Percentiles rank a stretch among this genome's conserved stretches.
phyloP scores from a whole-genome alignment of 495 filamentous ascomycete species.

The Daldinia caldariorum region DNA sequence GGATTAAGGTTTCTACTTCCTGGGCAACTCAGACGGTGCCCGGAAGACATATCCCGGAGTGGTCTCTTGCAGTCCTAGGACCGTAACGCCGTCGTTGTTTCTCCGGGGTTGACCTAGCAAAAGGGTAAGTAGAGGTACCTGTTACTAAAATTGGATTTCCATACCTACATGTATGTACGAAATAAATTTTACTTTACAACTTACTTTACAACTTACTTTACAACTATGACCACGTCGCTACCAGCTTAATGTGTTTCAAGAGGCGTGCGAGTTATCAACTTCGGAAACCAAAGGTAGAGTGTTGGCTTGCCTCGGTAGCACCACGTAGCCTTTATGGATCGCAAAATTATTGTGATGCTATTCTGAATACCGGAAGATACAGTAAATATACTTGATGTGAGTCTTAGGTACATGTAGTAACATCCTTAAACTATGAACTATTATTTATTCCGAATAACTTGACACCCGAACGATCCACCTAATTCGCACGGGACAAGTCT shows the following conservation, averaged over 20 bases:
- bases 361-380: not conserved
- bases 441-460: not conserved
- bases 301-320: not conserved
- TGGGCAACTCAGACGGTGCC: not conserved
- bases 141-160: conserved; percentile 1
- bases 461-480: not conserved
- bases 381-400: not conserved
- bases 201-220: not conserved
- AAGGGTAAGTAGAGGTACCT: not conserved
- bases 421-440: not conserved
- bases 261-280: not conserved
- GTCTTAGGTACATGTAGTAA: not conserved
- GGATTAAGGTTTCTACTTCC: conserved; percentile 11
- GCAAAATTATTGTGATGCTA: not conserved
- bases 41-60: not conserved
- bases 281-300: not conserved
- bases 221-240: not conserved
- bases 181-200: not conserved
- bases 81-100: not conserved
- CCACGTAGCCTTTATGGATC: not conserved
- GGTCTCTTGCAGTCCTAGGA: not conserved
- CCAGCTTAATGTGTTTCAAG: not conserved
- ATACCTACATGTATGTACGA: not conserved
- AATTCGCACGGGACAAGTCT: not conserved
- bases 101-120: conserved; percentile 2